Evolutionary conservation across 352 stramenopile species (phyloP).

Genomic region (Globisporangium acanthophoron): DNA sequence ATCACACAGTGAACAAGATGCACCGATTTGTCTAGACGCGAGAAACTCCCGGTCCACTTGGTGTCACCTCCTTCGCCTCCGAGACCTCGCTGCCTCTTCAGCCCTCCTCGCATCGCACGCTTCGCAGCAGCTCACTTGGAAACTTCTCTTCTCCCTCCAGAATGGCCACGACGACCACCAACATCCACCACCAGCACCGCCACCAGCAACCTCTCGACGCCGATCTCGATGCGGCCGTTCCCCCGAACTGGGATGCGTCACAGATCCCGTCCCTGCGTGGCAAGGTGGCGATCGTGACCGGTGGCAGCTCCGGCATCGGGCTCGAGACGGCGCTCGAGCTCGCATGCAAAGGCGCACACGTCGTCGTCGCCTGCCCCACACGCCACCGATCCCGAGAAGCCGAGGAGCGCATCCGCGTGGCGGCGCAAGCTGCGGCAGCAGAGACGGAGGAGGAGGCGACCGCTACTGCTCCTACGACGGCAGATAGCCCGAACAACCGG

Average conservation of each 20-base stretch:
- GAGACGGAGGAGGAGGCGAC: not conserved
- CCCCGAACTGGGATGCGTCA: slow-evolving; percentile 14
- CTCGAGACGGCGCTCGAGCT: slow-evolving; percentile 23
- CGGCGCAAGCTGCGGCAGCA: slow-evolving; percentile 14
- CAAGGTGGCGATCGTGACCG: slow-evolving; percentile 31
- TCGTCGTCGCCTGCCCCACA: slow-evolving; percentile 24
- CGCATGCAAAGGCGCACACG: slow-evolving; percentile 20
- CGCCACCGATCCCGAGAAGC: slow-evolving; percentile 3
- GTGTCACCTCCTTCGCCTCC: no score
- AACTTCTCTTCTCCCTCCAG: not conserved
- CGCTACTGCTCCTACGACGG: slow-evolving; percentile 7
- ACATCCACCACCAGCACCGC: not conserved
- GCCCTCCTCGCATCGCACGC: no score
- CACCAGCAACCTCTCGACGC: not conserved
- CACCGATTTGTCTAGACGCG: no score
- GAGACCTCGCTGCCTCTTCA: no score
- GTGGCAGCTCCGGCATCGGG: slow-evolving; percentile 22
- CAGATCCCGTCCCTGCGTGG: slow-evolving; percentile 16
- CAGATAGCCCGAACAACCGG: not conserved
- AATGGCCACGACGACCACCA: not conserved
- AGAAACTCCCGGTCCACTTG: no score
- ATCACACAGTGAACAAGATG: not conserved
- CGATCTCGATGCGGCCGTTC: slow-evolving; percentile 1
- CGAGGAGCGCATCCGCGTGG: slow-evolving; percentile 10
- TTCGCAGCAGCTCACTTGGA: not conserved